Conservation (phyloP, 2,329 filamentous ascomycete genomes). For the Monosporascus sp. region DNA sequence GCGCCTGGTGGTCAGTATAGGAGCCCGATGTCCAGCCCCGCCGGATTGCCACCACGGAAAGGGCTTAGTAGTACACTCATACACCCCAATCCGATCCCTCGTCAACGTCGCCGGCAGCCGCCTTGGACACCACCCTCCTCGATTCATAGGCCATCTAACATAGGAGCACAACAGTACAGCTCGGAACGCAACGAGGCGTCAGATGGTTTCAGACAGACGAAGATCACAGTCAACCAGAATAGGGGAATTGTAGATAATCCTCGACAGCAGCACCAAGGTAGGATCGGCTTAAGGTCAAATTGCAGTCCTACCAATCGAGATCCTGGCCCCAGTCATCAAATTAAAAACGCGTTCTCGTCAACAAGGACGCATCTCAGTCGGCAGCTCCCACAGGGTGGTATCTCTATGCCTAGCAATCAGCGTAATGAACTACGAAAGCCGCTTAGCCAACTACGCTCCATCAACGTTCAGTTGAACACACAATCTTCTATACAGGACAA, state of each 20-base stretch:
- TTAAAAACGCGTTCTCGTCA: constrained; percentile 8
- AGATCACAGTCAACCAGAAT: constrained; percentile 17
- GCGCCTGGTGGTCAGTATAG: constrained; percentile 20
- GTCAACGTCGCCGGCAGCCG: constrained; percentile 8
- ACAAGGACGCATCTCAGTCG: constrained; percentile 11
- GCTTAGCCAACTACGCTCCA: constrained; percentile 6
- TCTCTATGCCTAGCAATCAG: not conserved
- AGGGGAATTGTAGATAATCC: constrained; percentile 4
- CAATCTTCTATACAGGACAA: constrained; percentile 6
- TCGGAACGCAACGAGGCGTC: not conserved
- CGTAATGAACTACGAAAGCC: not conserved
- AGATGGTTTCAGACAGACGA: constrained; percentile 19
- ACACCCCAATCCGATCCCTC: constrained; percentile 1
- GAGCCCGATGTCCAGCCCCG: constrained; percentile 19
- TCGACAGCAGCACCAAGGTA: not conserved
- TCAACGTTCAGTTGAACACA: constrained; percentile 1
- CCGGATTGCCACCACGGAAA: constrained; percentile 1
- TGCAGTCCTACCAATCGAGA: not conserved
- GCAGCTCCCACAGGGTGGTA: constrained; percentile 10
- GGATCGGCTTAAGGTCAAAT: not conserved
- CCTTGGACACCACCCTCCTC: constrained; percentile 28
- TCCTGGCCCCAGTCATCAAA: not conserved
- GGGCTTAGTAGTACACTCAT: not conserved
- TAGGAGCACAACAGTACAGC: not conserved
- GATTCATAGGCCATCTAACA: constrained; percentile 4